Base-by-base conservation (phyloP, 345 rosid species). In the Eucalyptus regnans region DNA sequence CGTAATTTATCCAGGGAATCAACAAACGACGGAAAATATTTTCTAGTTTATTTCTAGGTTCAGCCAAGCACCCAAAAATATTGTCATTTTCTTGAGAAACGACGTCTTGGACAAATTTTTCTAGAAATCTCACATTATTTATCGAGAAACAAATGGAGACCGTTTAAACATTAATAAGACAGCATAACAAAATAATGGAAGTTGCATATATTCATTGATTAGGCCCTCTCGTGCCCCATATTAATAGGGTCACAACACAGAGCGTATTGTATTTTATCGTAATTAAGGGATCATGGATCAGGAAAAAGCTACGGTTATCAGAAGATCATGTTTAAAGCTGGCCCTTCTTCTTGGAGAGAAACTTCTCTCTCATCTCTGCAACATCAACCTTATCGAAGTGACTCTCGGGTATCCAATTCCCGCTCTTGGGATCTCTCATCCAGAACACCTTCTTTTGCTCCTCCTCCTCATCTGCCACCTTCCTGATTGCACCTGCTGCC, bases 361-460 rank as follows among this genome's bases (percentile, higher is more conserved):
- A n/a, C 76, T 64, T 64, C 37, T 64, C 76, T 14, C 76, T 64
- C 76, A 64, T 3, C 37, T 64, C 76, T 7, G 76, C 76, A 14
- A n/a, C 76, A n/a, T n/a, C 37, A 64, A 64, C 76, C 9, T 92
- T 90, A 62, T 83, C 89, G 56, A 92, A 93, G 25, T 92, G 94
- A 48, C 27, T 88, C 90, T 92, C 94, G 1, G 94, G 95, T 46
- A 92, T 90, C 94, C 95, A 93, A 86, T 94, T 92, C 12, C 94
- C 94, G 3, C 91, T 93, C 90, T 91, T 91, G 4, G 94, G 95
- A 89, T 93, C 94, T 87, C 88, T 92, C 95, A 94, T 94, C 94
- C 94, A 64, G 76, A 64, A 91, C 27, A 91, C 86, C 50, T 27
- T 81, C 86, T 43, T 12, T 86, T 41, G 41, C 41, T 49, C 16